Evolutionary conservation across 179 eudicot genomes (phyloP).

Genomic region (Beta corolliflora): DNA sequence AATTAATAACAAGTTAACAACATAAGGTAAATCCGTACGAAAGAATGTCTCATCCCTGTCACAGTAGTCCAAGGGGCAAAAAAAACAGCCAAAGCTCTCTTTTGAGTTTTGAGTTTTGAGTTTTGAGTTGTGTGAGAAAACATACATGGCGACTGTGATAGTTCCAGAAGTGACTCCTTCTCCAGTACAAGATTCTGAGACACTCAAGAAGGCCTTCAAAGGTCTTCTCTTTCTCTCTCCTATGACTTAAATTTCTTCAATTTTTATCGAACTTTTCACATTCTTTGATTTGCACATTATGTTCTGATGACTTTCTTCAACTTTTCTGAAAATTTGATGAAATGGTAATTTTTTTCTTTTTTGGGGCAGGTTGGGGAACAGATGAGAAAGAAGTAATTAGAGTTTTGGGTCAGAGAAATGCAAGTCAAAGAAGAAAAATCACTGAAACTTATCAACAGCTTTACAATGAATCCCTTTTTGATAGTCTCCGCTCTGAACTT

Average conservation of each 20-base stretch:
- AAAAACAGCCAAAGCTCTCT: no score
- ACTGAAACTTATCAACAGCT: constrained; percentile 63
- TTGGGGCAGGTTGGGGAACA: constrained; percentile 54
- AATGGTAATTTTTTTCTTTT: not conserved
- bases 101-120: no score
- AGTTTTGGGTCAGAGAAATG: constrained; percentile 72
- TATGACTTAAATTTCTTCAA: not conserved
- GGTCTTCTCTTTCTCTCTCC: constrained; percentile 32
- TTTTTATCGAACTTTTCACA: not conserved
- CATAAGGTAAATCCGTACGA: no score
- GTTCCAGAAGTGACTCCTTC: constrained; percentile 60
- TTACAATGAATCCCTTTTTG: constrained; percentile 55
- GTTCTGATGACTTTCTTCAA: not conserved
- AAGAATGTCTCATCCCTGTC: no score
- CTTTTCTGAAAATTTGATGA: constrained; percentile 5
- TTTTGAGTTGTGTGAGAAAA: not conserved
- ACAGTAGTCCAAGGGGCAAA: no score
- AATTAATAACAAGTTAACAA: no score
- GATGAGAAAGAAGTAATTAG: constrained; percentile 53
- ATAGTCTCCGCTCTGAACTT: constrained; percentile 54
- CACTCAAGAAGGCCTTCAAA: constrained; percentile 53
- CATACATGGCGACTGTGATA: constrained; percentile 48
- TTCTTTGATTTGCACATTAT: not conserved
- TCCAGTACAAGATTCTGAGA: constrained; percentile 57
- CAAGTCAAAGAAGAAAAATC: constrained; percentile 59